Percentiles rank a stretch among this genome's conserved stretches.
Evolutionary conservation across 768 basidiomycete genomes (phyloP).

Genomic region (Cantharellus anzutake): DNA sequence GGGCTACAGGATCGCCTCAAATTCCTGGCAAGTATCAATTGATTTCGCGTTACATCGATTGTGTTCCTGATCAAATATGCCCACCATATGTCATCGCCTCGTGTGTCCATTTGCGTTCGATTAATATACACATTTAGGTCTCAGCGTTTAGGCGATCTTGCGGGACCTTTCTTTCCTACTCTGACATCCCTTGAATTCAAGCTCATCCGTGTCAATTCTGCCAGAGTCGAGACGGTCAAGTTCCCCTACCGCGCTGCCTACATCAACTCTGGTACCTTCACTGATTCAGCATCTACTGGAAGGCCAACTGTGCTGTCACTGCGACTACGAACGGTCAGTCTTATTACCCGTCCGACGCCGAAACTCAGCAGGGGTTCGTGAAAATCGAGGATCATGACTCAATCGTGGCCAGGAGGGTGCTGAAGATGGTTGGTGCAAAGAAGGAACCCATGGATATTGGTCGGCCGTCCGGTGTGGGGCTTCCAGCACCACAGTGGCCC

Average conservation of each 20-base stretch:
- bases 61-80: too few relatives aligned
- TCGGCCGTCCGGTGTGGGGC: neutral
- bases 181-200: slow-evolving; percentile 29
- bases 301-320: slow-evolving; percentile 35
- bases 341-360: neutral
- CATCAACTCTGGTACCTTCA: slow-evolving; percentile 26
- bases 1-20: slow-evolving; percentile 30
- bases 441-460: neutral
- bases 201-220: slow-evolving; percentile 29
- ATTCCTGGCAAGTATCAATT: too few relatives aligned
- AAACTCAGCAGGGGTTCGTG: neutral
- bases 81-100: too few relatives aligned
- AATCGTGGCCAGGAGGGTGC: neutral
- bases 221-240: slow-evolving; percentile 27
- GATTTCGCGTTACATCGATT: too few relatives aligned
- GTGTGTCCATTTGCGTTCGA: too few relatives aligned
- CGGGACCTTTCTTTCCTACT: slow-evolving; percentile 32
- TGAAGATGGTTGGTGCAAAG: neutral
- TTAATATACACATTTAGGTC: too few relatives aligned
- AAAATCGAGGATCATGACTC: neutral
- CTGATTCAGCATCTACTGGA: slow-evolving; percentile 34
- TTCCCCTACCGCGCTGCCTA: slow-evolving; percentile 35
- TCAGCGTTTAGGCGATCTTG: slow-evolving; percentile 38
- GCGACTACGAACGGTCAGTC: slow-evolving; percentile 21
- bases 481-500: neutral